These are phyloP conservation scores for Pyrus hybrid DNA, from an alignment of 331 rosid species.

Conservation along the genomic window DNA sequence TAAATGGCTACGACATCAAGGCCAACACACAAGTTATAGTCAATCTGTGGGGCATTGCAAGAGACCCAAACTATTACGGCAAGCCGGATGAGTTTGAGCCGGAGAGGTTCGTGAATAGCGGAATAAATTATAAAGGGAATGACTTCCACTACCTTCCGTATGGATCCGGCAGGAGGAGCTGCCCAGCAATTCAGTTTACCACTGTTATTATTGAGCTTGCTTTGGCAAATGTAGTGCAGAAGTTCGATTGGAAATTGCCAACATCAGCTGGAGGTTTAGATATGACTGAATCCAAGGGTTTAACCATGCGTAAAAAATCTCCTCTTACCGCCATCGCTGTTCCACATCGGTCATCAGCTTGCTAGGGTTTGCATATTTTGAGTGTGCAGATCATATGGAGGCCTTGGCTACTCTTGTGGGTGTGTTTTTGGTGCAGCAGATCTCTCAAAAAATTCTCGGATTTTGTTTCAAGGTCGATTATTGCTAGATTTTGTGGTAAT, in stretches of 20 bases:
- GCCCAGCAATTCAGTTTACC: background rate
- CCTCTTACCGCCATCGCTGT: background rate
- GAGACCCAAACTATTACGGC: conserved; percentile 10
- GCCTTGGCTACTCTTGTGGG: too few relatives aligned
- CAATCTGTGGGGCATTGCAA: conserved; percentile 23
- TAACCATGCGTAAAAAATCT: background rate
- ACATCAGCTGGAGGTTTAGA: conserved; percentile 8
- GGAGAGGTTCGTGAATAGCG: conserved; percentile 15
- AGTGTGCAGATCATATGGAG: too few relatives aligned
- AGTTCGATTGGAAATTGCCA: background rate
- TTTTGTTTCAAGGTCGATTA: too few relatives aligned
- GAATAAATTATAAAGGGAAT: background rate
- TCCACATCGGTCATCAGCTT: background rate
- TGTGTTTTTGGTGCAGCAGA: too few relatives aligned
- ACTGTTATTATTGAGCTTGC: background rate
- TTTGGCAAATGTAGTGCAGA: background rate
- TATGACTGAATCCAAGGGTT: background rate
- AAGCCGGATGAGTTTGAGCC: background rate
- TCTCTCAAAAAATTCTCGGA: too few relatives aligned
- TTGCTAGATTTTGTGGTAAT: too few relatives aligned
- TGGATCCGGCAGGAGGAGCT: background rate
- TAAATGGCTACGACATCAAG: too few relatives aligned
- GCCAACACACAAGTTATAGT: background rate
- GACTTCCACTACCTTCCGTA: background rate
- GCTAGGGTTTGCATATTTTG: background rate